Evolutionary conservation across 1,139 yeast species (phyloP), one percentile per base, ranked within the genome.

Genomic region (Zygosaccharomyces pseudobailii): DNA sequence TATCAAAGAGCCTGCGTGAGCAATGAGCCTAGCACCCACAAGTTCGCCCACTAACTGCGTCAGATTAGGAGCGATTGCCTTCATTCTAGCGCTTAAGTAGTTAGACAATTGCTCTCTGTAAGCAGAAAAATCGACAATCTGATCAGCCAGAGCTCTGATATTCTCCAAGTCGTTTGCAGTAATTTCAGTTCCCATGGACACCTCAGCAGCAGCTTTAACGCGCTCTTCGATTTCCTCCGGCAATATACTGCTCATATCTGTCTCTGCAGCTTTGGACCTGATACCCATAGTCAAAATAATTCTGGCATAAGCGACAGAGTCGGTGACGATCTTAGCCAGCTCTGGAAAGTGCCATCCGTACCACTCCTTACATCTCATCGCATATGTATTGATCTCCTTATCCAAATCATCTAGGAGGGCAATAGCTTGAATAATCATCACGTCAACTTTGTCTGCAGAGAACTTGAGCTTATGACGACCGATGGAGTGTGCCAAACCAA

Each of bases 321-420:
- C 98, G 60, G 87, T 82, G 59, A 90, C 89, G 68, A 92, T 88
- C 78, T 92, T 92, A 65, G 96, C 96, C 80, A 92, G 80, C 74
- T 92, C 99, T 37, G 99, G 99, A 82, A 92, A 94, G 71, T 92
- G 99, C 99, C 99, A 92, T 57, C 98, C 97, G 73, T 94, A 92
- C 99, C 99, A 92, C 75, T 92, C 99, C 75, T 90, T 90, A 68
- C 82, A 80, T 75, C 99, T 84, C 99, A 92, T 92, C 58, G 97
- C 92, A 65, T 87, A 92, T 45, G 97, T 94, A 76, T 92, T 92
- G 64, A 92, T 79, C 69, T 94, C 98, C 74, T 92, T 92, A 74
- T 92, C 98, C 65, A 92, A 80, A 69, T 94, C 96, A 66, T 92
- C 99, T 66, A 92, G 79, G 57, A 94, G 76, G 31, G 98, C 96